Conservation (phyloP, 805 yeast genomes). For the Jamesozyma lodderae region DNA sequence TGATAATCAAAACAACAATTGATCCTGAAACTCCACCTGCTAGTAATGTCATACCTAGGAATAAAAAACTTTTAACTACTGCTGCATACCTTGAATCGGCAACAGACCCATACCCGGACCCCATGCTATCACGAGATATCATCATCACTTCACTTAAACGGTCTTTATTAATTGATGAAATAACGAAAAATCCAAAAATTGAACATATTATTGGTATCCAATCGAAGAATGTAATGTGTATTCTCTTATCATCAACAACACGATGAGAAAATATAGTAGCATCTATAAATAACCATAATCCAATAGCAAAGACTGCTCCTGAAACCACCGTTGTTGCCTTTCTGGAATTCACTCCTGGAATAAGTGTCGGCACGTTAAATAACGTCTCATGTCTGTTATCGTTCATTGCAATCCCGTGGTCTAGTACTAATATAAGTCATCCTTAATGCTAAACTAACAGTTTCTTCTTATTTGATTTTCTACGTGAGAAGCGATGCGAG, state of each 20-base stretch:
- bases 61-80: slow-evolving; percentile 37
- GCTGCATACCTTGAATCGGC: not conserved
- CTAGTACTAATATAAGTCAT: no score
- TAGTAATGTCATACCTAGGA: slow-evolving; percentile 78
- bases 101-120: not conserved
- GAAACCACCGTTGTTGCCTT: slow-evolving; percentile 45
- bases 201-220: slow-evolving; percentile 90
- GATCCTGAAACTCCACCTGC: slow-evolving; percentile 92
- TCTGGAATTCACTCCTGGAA: slow-evolving; percentile 30
- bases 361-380: slow-evolving; percentile 43
- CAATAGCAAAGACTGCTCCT: slow-evolving; percentile 69
- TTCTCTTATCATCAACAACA: slow-evolving; percentile 68
- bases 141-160: not conserved
- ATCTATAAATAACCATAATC: slow-evolving; percentile 81
- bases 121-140: not conserved
- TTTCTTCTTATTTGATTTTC: no score
- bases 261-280: slow-evolving; percentile 69
- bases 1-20: slow-evolving; percentile 72
- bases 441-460: not conserved
- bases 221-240: slow-evolving; percentile 81
- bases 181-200: slow-evolving; percentile 74
- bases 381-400: slow-evolving; percentile 39
- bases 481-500: not conserved
- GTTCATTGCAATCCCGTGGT: no score
- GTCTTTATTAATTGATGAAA: slow-evolving; percentile 34